Evolutionary conservation across 2,329 filamentous ascomycete species (phyloP).

Genomic region (Aspergillus ruber): DNA sequence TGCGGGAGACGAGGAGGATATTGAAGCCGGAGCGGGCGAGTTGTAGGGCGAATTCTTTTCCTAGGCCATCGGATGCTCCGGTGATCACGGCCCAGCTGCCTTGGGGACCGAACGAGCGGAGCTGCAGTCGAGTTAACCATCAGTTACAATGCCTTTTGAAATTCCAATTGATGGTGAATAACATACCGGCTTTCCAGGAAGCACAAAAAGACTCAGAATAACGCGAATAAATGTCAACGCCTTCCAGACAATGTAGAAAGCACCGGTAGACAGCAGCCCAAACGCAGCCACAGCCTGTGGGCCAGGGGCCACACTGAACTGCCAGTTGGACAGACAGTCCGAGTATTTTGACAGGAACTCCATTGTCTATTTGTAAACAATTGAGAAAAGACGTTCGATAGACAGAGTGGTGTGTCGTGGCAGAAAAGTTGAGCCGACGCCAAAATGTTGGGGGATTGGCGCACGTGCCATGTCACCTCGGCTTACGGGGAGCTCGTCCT

Average conservation of each 20-base stretch:
- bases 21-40: conserved; percentile 91
- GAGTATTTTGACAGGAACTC: conserved; percentile 25
- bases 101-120: conserved; percentile 82
- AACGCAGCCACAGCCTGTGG: conserved; percentile 31
- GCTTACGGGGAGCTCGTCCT: not conserved
- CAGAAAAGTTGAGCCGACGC: not conserved
- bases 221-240: conserved; percentile 55
- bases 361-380: conserved; percentile 12
- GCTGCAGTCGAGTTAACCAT: conserved; percentile 45
- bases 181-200: conserved; percentile 48
- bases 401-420: not conserved
- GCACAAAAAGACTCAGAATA: conserved; percentile 61
- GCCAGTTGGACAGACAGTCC: conserved; percentile 28
- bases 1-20: conserved; percentile 88
- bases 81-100: conserved; percentile 94
- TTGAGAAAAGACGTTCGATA: not conserved
- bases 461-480: conserved; percentile 6
- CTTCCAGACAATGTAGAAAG: conserved; percentile 52
- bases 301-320: conserved; percentile 28
- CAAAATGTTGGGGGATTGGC: conserved; percentile 2
- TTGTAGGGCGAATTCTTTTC: conserved; percentile 90
- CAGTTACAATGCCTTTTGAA: conserved; percentile 5
- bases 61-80: conserved; percentile 90
- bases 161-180: too few species aligned
- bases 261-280: conserved; percentile 45